These are phyloP conservation scores for Dothideomycetes sp. DNA, from an alignment of 2,329 filamentous ascomycete genomes.

Conservation along the genomic window DNA sequence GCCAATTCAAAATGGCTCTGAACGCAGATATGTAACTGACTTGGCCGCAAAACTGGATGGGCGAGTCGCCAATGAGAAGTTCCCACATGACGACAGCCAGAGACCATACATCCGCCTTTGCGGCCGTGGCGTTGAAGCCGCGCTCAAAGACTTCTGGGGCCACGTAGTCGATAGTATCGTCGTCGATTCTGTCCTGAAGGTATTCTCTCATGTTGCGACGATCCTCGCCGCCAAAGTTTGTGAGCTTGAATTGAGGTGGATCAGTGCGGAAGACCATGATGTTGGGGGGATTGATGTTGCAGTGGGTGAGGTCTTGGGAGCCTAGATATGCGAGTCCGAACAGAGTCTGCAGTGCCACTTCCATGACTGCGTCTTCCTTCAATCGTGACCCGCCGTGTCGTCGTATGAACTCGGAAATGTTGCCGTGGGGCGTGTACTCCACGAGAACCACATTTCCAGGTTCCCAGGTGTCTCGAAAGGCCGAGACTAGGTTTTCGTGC, in stretches of 20 bases:
- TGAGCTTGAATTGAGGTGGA: conserved; percentile 8
- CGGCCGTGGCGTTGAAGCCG: background rate
- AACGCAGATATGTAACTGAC: conserved; percentile 10
- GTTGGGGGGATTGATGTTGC: conserved; percentile 7
- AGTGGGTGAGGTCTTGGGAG: conserved; percentile 1
- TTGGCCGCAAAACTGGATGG: conserved; percentile 27
- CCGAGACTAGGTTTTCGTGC: conserved; percentile 11
- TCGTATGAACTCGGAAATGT: conserved; percentile 5
- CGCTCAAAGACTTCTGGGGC: conserved; percentile 8
- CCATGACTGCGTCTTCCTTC: conserved; percentile 10
- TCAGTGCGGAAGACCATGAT: conserved; percentile 8
- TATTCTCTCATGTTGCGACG: background rate
- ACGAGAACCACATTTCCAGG: conserved; percentile 6
- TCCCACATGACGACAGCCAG: conserved; percentile 97
- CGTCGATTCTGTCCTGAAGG: conserved; percentile 2
- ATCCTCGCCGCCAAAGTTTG: conserved; percentile 5
- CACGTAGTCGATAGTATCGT: conserved; percentile 6
- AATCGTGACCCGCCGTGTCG: conserved; percentile 1
- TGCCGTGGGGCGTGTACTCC: conserved; percentile 7
- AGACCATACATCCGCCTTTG: conserved; percentile 55
- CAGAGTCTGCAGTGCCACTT: conserved; percentile 7
- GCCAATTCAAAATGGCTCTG: conserved; percentile 8
- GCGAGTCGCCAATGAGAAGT: conserved; percentile 97
- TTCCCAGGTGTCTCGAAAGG: conserved; percentile 4
- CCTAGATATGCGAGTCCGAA: background rate